These are phyloP conservation scores for Desmodesmus armatus DNA, from an alignment of 139 green algal species.

Conservation along the genomic window DNA sequence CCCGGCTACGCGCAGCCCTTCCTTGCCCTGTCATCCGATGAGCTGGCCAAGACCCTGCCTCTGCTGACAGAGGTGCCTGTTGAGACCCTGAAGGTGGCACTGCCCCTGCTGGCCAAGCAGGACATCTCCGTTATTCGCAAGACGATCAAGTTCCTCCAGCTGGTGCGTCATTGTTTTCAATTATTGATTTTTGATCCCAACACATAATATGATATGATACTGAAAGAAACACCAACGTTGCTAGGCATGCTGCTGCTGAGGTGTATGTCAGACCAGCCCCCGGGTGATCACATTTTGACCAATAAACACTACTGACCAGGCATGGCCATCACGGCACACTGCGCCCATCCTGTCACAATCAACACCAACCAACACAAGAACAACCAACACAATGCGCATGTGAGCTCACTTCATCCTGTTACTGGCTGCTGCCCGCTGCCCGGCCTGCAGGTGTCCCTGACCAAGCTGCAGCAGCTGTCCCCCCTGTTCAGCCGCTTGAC, in stretches of 20 bases:
- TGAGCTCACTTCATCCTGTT: too few species aligned
- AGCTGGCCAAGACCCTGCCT: neutral
- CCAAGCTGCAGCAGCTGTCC: constrained; percentile 9
- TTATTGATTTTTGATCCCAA: too few species aligned
- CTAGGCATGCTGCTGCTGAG: too few species aligned
- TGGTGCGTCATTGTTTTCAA: neutral
- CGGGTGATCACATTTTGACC: too few species aligned
- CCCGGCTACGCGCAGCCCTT: constrained; percentile 17
- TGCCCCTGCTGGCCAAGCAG: constrained; percentile 16
- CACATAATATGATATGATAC: too few species aligned
- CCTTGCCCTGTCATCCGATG: neutral
- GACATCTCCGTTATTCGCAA: neutral
- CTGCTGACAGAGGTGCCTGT: constrained; percentile 3
- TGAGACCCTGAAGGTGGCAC: neutral
- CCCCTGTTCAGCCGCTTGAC: constrained; percentile 19
- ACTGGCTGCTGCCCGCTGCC: constrained; percentile 8
- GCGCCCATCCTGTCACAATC: too few species aligned
- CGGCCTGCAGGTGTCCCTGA: neutral
- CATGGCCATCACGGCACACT: too few species aligned
- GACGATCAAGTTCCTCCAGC: constrained; percentile 17
- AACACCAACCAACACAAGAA: too few species aligned
- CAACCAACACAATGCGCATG: too few species aligned
- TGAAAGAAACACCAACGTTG: too few species aligned
- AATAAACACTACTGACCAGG: too few species aligned
- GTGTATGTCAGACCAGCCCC: too few species aligned